Evolutionary conservation across 208 protist genomes (phyloP), one percentile per base, ranked within the genome.

Genomic region (Willaertia magna): DNA sequence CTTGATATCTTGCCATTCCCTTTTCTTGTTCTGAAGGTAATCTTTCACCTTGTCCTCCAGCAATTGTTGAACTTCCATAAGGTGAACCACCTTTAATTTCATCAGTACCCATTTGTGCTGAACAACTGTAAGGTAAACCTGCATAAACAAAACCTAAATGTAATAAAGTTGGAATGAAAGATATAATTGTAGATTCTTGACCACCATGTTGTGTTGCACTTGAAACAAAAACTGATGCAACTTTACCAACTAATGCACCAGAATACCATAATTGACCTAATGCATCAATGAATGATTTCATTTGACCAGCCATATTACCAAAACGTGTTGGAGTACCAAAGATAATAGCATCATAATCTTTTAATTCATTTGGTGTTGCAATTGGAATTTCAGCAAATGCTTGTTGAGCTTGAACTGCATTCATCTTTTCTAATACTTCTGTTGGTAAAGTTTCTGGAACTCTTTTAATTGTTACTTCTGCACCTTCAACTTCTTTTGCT

Each of bases 361-460:
- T 0, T 14, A 90, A 42, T 12, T 81, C 44, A 20, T 34, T 26
- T 34, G 44, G 11, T 39, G 40, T 39, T 16, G 76, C 52, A 40
- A 88, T 22, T 44, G 90, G 89, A 26, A 91, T n/a, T 74, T 86
- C 55, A 26, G n/a, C 52, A 48, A 85, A 86, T 42, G 67, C 61
- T 81, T 88, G 43, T 74, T 89, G 85, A 39, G 86, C 86, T 49
- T 47, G 85, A 30, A 76, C 44, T 9, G 89, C 89, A 52, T 86
- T 30, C 90, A 92, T 92, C 81, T 91, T 92, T 9, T 43, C 89
- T 11, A 92, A 84, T 30, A 92, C 87, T n/a, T 92, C 89, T 40
- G 85, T 67, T 30, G 89, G 81, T 1, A 92, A 87, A n/a, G 89
- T 90, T 89, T 92, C 91, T 42, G 90, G 79, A 4, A 92, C 84